Base-by-base conservation (phyloP, 768 basidiomycete genomes). In the Boletus pseudopeckii region DNA sequence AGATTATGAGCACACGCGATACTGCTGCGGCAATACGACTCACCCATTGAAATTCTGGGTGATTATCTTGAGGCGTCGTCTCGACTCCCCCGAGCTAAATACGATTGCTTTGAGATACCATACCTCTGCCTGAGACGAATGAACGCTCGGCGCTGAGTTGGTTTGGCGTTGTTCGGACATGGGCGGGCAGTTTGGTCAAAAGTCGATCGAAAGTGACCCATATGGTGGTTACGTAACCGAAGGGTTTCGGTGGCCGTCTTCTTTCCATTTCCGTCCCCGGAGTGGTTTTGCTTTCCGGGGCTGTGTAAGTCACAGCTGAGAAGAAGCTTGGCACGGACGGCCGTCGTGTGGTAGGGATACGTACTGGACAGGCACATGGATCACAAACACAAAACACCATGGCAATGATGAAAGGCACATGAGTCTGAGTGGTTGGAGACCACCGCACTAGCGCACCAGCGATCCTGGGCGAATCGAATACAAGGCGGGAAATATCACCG, bases 41-140 rank as follows among this genome's bases (percentile, higher is more conserved):
- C 52, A 89, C 90, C 90, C 89, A 61, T 91, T 91, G 62, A 82
- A 88, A 62, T 90, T 90, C 70, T 92, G 89, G 0, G 88, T 90
- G 48, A 92, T 84, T 53, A 91, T 84, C 64, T 84, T 84, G 59
- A 79, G 64, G 3, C 62, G 66, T 40, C 72, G 67, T 59, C 59
- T 56, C 36, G 54, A 17, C 24, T 64, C 58, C 15, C 68, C 58
- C 3, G 69, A 62, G 28, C 71, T 74, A 61, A 86, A 92, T 4
- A 62, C 52, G 44, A 90, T 80, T 26, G 77, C 67, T 68, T 91
- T 92, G 67, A 92, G 81, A 66, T 85, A 81, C 90, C 90, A 92
- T 17, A 90, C 82, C 41, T 90, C 86, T 1, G 64, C 72, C 15
- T 59, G 60, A 14, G 72, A 67, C 6, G 67, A 56, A 28, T 60